These are phyloP conservation scores for Haberlea rhodopensis DNA, from an alignment of 257 asterid genomes.

Conservation along the genomic window DNA sequence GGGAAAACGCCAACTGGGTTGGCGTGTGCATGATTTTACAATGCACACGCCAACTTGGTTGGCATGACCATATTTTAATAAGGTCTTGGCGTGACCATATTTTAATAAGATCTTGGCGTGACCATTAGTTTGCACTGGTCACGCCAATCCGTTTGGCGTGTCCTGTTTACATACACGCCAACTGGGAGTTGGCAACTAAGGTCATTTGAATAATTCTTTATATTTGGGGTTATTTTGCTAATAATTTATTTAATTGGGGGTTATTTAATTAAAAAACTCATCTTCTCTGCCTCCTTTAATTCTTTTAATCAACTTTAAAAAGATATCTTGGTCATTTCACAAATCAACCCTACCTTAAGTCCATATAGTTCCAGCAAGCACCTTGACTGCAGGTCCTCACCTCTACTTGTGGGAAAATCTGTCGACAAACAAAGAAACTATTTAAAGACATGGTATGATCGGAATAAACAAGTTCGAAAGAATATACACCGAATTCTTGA, in stretches of 20 bases:
- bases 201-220: no score
- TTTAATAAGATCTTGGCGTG: no score
- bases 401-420: slow-evolving; percentile 89
- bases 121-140: no score
- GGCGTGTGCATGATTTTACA: no score
- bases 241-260: no score
- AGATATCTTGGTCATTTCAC: slow-evolving; percentile 10
- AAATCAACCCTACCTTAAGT: slow-evolving; percentile 55
- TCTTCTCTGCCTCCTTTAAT: slow-evolving; percentile 1
- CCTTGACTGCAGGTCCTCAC: slow-evolving; percentile 93
- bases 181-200: no score
- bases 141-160: no score
- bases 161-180: no score
- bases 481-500: neutral
- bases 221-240: neutral
- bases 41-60: no score
- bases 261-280: slow-evolving; percentile 44
- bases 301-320: slow-evolving; percentile 9
- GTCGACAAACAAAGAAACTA: slow-evolving; percentile 29
- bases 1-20: no score
- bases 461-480: slow-evolving; percentile 2
- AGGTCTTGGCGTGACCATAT: no score
- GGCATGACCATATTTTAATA: no score
- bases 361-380: slow-evolving; percentile 97
- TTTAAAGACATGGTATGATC: slow-evolving; percentile 15